A percentile compares a stretch with the other conserved stretches of the same genome.
phyloP scores from a whole-genome alignment of 164 flowering plant species.

The Sextonia rubra region DNA sequence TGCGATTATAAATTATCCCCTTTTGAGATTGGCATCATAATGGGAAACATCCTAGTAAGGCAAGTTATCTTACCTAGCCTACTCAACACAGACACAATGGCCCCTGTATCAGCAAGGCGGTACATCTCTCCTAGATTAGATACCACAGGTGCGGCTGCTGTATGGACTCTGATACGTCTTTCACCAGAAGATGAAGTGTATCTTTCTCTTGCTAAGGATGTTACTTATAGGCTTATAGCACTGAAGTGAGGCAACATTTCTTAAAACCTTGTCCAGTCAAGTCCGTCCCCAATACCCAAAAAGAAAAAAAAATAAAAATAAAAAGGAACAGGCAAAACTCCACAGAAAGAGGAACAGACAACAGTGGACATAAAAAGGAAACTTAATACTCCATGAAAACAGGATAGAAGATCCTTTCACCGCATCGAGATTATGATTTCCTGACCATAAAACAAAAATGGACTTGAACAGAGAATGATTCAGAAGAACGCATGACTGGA shows the following conservation, averaged over 20 bases:
- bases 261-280: no score
- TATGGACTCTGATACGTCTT: conserved; percentile 96
- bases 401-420: no score
- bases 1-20: neutral
- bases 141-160: conserved; percentile 93
- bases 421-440: no score
- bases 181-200: conserved; percentile 98
- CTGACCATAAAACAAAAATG: no score
- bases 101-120: conserved; percentile 89
- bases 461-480: no score
- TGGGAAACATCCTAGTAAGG: neutral
- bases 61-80: conserved; percentile 60
- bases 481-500: no score
- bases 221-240: neutral
- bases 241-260: neutral
- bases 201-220: conserved; percentile 59
- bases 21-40: neutral
- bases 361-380: no score
- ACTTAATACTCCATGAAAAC: no score
- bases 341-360: no score
- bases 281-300: no score
- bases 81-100: conserved; percentile 59
- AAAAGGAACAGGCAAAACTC: no score
- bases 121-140: conserved; percentile 95
- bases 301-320: no score